Conservation (phyloP, 441 rosid species). For the Geranium incanum region DNA sequence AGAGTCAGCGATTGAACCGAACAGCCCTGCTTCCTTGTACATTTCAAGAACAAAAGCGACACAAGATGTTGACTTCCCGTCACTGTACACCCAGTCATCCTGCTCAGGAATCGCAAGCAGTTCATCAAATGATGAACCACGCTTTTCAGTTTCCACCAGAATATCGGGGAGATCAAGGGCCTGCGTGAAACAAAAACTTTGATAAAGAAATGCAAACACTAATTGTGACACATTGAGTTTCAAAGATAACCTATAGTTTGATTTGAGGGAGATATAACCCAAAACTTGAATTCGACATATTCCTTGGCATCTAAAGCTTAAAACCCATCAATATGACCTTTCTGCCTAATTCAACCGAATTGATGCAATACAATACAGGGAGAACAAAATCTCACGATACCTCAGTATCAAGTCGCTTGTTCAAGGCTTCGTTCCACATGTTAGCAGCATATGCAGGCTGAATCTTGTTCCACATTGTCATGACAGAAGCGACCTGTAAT, state of each 20-base stretch:
- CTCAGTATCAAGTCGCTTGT: conserved; percentile 86
- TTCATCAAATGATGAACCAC: conserved; percentile 76
- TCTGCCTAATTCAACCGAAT: not conserved
- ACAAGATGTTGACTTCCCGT: conserved; percentile 92
- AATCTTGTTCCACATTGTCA: conserved; percentile 81
- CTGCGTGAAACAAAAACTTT: conserved; percentile 31
- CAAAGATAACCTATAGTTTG: not conserved
- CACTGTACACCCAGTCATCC: conserved; percentile 83
- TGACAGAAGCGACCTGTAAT: conserved; percentile 90
- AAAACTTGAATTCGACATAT: not conserved
- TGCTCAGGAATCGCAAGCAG: conserved; percentile 79
- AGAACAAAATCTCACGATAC: conserved; percentile 26
- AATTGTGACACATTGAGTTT: not conserved
- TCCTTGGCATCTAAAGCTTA: not conserved
- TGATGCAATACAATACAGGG: not conserved
- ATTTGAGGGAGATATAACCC: not conserved
- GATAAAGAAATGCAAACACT: conserved; percentile 9
- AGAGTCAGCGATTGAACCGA: conserved; percentile 50
- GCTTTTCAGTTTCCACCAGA: conserved; percentile 73
- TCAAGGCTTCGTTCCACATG: conserved; percentile 95
- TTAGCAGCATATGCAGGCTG: conserved; percentile 92
- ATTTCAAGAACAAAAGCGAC: conserved; percentile 81
- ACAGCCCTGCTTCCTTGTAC: conserved; percentile 91
- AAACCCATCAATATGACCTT: not conserved
- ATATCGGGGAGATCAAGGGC: conserved; percentile 70